These are phyloP conservation scores for Oryza meyeriana DNA, from an alignment of 176 grass and related monocot genomes.

Conservation along the genomic window DNA sequence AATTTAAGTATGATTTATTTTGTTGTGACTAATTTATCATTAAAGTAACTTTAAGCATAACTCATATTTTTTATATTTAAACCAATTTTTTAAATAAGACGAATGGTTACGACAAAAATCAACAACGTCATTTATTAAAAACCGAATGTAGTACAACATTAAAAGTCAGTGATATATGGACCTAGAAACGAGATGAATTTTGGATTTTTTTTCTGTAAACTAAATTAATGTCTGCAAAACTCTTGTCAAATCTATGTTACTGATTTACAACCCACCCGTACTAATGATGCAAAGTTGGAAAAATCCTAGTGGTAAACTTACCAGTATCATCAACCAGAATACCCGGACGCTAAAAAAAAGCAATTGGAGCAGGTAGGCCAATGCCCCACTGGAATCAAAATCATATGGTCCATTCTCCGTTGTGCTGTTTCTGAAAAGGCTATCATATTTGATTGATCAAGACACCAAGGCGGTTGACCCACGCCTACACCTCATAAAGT, in stretches of 20 bases:
- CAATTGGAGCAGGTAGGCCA: neutral
- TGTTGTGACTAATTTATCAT: no score
- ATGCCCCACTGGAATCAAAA: neutral
- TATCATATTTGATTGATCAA: slow-evolving; percentile 16
- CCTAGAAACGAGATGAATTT: no score
- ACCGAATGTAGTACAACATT: no score
- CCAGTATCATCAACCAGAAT: neutral
- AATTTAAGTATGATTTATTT: no score
- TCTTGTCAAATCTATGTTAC: neutral
- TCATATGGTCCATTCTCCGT: slow-evolving; percentile 24
- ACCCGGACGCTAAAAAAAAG: neutral
- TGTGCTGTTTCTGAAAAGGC: slow-evolving; percentile 14
- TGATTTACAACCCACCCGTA: neutral
- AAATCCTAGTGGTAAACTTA: neutral
- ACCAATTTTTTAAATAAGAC: no score
- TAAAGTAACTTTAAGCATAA: no score
- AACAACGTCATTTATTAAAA: no score
- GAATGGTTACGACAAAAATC: no score
- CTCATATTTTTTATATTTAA: no score
- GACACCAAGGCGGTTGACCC: slow-evolving; percentile 15
- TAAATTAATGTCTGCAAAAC: no score
- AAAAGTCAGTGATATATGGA: no score
- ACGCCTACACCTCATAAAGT: neutral
- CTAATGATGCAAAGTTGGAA: neutral
- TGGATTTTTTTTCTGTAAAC: no score